Percentiles rank a stretch among this genome's conserved stretches.
phyloP scores from a whole-genome alignment of 2,329 filamentous ascomycete species.

The Pseudocercospora crystallina region DNA sequence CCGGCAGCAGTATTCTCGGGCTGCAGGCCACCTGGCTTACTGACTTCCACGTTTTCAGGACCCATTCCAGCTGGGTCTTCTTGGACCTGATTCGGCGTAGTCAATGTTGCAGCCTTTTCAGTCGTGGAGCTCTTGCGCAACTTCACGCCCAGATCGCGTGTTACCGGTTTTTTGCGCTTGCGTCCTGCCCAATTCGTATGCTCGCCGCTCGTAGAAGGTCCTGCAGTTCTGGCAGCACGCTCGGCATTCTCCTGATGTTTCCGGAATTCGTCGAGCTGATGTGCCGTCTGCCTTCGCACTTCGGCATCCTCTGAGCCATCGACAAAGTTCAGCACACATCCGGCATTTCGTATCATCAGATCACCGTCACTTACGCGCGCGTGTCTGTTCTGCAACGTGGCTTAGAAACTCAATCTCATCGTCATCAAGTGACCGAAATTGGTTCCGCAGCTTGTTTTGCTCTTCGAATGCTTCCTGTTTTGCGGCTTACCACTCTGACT shows the following conservation, averaged over 20 bases:
- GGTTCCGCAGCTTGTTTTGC: conserved; percentile 66
- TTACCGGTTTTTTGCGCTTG: conserved; percentile 40
- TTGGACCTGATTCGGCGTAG: background rate
- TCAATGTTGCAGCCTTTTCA: conserved; percentile 13
- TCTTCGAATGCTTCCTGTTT: conserved; percentile 84
- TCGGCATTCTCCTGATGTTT: conserved; percentile 61
- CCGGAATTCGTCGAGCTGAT: conserved; percentile 60
- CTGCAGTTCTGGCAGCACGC: conserved; percentile 39
- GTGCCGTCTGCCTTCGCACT: conserved; percentile 58
- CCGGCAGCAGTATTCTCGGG: conserved; percentile 4
- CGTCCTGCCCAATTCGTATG: conserved; percentile 21
- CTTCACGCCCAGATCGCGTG: conserved; percentile 45
- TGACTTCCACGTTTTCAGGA: background rate
- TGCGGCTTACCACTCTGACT: conserved; percentile 54
- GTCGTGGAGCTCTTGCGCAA: conserved; percentile 40
- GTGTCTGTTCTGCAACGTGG: conserved; percentile 57
- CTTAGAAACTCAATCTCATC: conserved; percentile 76
- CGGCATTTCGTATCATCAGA: no score
- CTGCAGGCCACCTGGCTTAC: conserved; percentile 11
- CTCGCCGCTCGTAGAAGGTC: conserved; percentile 51
- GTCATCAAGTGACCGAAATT: conserved; percentile 75
- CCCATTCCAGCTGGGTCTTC: background rate
- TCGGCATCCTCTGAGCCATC: conserved; percentile 50
- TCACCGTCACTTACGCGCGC: conserved; percentile 30
- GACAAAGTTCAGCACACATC: no score